Base-by-base conservation (phyloP, 2,329 filamentous ascomycete species). In the Colletotrichum sp. region DNA sequence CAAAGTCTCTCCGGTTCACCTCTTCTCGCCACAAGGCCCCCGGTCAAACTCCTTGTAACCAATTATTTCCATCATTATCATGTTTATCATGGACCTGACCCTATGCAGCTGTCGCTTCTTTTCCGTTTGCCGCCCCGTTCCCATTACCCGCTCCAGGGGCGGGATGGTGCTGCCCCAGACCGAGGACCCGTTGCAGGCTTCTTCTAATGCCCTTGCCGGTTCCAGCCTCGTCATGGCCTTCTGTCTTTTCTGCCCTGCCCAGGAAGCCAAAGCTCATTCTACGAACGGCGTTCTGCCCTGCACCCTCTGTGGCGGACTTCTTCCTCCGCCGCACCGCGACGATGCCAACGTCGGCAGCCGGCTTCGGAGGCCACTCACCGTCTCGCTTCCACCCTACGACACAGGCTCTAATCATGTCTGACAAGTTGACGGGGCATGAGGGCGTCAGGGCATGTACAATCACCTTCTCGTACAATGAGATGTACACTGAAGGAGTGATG, bases 321-420 rank as follows among this genome's bases (percentile, higher is more conserved):
- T 85, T 88, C 82, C 84, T 88, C 79, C 85, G 88, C 52, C 85
- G 84, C 13, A 84, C 81, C 5, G 83, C 84, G 6, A 85, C 81
- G 13, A 79, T 84, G 76, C 80, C 84, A 77, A 88, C 83, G 81
- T 90, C 87, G 62, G 88, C 79, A 63, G 89, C 81, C 21, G 86
- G 83, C 79, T 91, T 92, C 2, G 95, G 95, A 6, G 96, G 96
- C 96, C 96, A 99, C 84, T 98, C 95, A 18, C 96, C 96, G 80
- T 97, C 95, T 55, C 95, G 90, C 84, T 98, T 98, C 96, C 96
- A 98, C 59, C 96, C 96, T 32, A 94, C 90, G 1, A 99, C 96
- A 78, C 96, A 94, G 15, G 95, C 92, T 12, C 92, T 90, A 26
- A 95, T 92, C 87, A 98, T 93, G 80, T 98, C 95, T 34, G 90